Base-by-base conservation (phyloP, 208 protist species). In the Wallacemonas sp. region DNA sequence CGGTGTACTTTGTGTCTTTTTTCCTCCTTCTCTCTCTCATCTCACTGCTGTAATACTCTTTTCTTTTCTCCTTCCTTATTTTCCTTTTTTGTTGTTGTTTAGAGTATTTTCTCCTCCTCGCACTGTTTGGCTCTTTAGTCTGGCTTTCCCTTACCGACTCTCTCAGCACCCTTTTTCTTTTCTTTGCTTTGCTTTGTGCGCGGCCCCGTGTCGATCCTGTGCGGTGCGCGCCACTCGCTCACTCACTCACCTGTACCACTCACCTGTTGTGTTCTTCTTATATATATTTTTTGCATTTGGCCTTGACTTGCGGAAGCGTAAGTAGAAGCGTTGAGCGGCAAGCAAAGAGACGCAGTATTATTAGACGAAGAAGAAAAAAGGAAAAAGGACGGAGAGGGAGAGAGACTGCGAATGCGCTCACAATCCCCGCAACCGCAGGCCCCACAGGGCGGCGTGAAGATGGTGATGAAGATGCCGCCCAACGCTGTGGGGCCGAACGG, bases 221-320 rank as follows among this genome's bases (percentile, higher is more conserved):
- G n/a, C n/a, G n/a, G n/a, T n/a, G n/a, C n/a, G n/a, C n/a, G n/a
- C n/a, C n/a, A n/a, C n/a, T n/a, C n/a, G n/a, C n/a, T n/a, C n/a
- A n/a, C n/a, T n/a, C n/a, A n/a, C n/a, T n/a, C n/a, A n/a, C n/a
- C n/a, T n/a, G n/a, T n/a, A n/a, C n/a, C n/a, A n/a, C n/a, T n/a
- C n/a, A n/a, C n/a, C n/a, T n/a, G n/a, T 38, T 38, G 34, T 38
- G 34, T 38, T 38, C 13, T 38, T 13, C 6, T 38, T 38, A 62
- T 34, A 50, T 63, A 33, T 41, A 60, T 50, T 24, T 61, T n/a
- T n/a, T n/a, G 57, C 36, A 34, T 38, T 54, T 54, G 24, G 12
- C 26, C 3, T 37, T 21, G 0, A 38, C 29, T 57, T n/a, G 33
- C 6, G 33, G n/a, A 39, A 37, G 38, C 50, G 38, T 26, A 34